Conservation (phyloP, 148 eudicot genomes). For the Salicornia ramosissima region DNA sequence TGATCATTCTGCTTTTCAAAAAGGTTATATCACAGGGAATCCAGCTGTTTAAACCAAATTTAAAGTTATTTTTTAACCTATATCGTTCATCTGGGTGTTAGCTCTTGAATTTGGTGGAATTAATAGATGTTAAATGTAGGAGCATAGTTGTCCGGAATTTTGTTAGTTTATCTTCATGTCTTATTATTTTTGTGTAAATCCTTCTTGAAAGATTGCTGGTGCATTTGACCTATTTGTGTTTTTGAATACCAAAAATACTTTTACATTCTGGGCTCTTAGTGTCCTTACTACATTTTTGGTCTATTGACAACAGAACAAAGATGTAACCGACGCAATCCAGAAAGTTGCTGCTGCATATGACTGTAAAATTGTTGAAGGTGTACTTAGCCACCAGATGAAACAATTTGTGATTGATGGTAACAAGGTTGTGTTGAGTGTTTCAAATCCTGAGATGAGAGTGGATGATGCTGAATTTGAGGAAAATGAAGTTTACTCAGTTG, state of each 20-base stretch:
- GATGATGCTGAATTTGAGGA: conserved; percentile 95
- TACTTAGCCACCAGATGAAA: conserved; percentile 81
- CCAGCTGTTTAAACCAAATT: too few relatives aligned
- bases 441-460: conserved; percentile 70
- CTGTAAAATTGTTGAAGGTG: conserved; percentile 93
- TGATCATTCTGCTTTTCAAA: too few relatives aligned
- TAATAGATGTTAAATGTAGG: neutral
- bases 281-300: conserved; percentile 1
- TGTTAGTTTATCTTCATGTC: neutral
- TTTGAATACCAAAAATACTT: neutral
- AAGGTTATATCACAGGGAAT: too few relatives aligned
- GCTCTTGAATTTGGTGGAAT: too few relatives aligned
- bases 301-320: conserved; percentile 55
- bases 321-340: conserved; percentile 81
- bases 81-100: too few relatives aligned
- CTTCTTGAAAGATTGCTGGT: neutral
- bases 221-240: neutral
- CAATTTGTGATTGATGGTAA: conserved; percentile 94
- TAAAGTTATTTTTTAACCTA: too few relatives aligned
- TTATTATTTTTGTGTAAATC: neutral
- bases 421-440: conserved; percentile 73
- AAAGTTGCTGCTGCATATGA: conserved; percentile 92
- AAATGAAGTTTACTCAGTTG: conserved; percentile 80
- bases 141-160: neutral
- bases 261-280: neutral